Percentiles rank a stretch among this genome's conserved stretches.
Conservation (phyloP, 352 stramenopile genomes). For the Pythium dissotocum region DNA sequence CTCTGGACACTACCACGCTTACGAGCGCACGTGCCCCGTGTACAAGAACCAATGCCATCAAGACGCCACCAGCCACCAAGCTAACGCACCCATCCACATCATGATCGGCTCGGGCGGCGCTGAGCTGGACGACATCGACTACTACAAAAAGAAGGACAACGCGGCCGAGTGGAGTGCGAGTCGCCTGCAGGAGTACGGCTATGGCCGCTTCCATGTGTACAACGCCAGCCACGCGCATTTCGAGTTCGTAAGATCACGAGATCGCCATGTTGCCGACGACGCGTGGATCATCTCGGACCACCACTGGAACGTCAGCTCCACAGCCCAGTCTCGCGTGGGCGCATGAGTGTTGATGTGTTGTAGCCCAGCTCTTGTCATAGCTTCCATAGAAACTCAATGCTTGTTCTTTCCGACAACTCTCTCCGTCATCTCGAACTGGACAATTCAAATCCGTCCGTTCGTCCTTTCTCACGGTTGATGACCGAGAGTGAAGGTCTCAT, state of each 20-base stretch:
- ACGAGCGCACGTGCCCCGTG: slow-evolving; percentile 37
- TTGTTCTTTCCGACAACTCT: too few species aligned
- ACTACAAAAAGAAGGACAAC: not conserved
- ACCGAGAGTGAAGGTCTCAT: slow-evolving; percentile 13
- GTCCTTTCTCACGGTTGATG: slow-evolving; percentile 3
- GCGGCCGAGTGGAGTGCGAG: slow-evolving; percentile 29
- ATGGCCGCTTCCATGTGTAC: slow-evolving; percentile 41
- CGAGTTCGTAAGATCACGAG: slow-evolving; percentile 39
- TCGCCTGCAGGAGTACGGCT: slow-evolving; percentile 38
- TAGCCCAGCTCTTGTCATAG: too few species aligned
- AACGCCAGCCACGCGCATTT: slow-evolving; percentile 42
- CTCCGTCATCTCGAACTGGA: not conserved
- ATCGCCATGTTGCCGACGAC: slow-evolving; percentile 34
- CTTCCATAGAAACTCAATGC: too few species aligned
- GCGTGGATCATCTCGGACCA: slow-evolving; percentile 40
- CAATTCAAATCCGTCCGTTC: not conserved
- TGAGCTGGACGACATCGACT: slow-evolving; percentile 39
- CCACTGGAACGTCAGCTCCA: slow-evolving; percentile 28
- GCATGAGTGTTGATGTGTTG: not conserved
- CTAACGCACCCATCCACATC: slow-evolving; percentile 35
- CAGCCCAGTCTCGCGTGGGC: not conserved
- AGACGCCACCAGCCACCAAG: slow-evolving; percentile 8
- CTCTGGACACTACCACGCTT: slow-evolving; percentile 35
- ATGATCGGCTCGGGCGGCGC: slow-evolving; percentile 50
- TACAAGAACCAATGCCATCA: slow-evolving; percentile 28